Conservation (phyloP, 139 green algal genomes). For the Auxenochlorella protothecoides region DNA sequence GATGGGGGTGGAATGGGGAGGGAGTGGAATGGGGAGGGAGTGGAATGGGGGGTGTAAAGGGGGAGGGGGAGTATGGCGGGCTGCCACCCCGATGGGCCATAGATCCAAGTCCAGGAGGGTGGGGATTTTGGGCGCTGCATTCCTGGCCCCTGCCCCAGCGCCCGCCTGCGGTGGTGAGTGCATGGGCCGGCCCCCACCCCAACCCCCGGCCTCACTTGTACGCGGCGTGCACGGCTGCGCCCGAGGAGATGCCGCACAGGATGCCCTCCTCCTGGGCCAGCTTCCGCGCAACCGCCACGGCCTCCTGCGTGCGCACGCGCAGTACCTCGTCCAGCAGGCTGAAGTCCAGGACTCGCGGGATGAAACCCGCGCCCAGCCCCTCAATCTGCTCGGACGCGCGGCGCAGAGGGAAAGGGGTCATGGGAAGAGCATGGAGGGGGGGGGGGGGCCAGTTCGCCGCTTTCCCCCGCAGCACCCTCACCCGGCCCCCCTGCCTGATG, state of each 20-base stretch:
- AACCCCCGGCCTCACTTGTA: slow-evolving; percentile 32
- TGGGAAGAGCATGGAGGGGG: background rate
- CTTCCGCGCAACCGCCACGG: slow-evolving; percentile 74
- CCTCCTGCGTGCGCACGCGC: slow-evolving; percentile 66
- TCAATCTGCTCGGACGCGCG: slow-evolving; percentile 30
- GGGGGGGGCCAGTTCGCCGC: too few species aligned
- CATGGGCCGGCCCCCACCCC: too few species aligned
- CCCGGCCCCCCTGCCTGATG: too few species aligned
- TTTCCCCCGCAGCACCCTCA: too few species aligned
- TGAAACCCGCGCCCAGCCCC: slow-evolving; percentile 76
- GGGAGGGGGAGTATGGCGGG: too few species aligned
- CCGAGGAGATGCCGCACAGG: slow-evolving; percentile 85
- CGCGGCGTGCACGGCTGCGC: slow-evolving; percentile 70
- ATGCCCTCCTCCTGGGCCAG: slow-evolving; percentile 86
- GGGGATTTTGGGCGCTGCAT: too few species aligned
- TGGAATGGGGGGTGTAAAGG: too few species aligned
- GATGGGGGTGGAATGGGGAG: background rate
- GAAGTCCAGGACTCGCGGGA: slow-evolving; percentile 89
- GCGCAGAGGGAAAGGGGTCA: background rate
- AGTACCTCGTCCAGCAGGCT: slow-evolving; percentile 81
- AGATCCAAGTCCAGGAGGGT: too few species aligned
- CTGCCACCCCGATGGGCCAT: too few species aligned
- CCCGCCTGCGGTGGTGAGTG: too few species aligned
- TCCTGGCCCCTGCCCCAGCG: too few species aligned
- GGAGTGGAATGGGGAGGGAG: too few species aligned